Evolutionary conservation across 2,329 filamentous ascomycete genomes (phyloP), one percentile per base, ranked within the genome.

Genomic region (Stagonosporopsis vannaccii): DNA sequence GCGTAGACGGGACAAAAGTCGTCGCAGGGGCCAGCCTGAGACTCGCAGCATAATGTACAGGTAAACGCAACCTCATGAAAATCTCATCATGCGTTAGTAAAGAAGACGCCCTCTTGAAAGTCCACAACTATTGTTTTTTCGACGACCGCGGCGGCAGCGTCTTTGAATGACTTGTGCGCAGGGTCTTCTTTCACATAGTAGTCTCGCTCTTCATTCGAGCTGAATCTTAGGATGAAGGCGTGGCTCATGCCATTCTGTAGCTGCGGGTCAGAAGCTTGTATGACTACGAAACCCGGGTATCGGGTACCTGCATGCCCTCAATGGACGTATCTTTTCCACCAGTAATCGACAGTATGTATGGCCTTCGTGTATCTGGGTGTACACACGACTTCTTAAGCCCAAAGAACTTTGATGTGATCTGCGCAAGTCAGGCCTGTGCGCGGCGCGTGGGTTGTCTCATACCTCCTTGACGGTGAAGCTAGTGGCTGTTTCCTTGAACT

Each of bases 181-280:
- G 75, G 74, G 56, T 81, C 79, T 0, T 74, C 56, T 17, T 76
- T 66, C 20, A 79, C 74, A 52, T 80, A 81, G 57, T 77, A 80
- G 50, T 79, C 72, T 25, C 79, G 69, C 48, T 81, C 78, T 37
- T 75, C 73, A 3, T 65, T 51, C n/a, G 68, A 74, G 15, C 67
- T 66, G 57, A 81, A 81, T 42, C 77, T 71, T 15, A 78, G 63
- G 12, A 80, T 70, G 48, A 80, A 81, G 2, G 73, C 79, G 52
- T 80, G 77, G 22, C 75, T 77, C n/a, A 79, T 64, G 15, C 76
- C 77, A 49, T 73, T 65, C 78, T 80, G 45, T 37, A 79, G 79
- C 76, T 35, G 17, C 6, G 78, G 74, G 51, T 85, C 1, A 82
- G 51, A 54, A 54, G 78, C 5, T 82, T 81, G 57, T 82, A 83